A percentile compares a stretch with the other conserved stretches of the same genome.
phyloP scores from a whole-genome alignment of 2,329 filamentous ascomycete species.

The Grosmannia serpens region DNA sequence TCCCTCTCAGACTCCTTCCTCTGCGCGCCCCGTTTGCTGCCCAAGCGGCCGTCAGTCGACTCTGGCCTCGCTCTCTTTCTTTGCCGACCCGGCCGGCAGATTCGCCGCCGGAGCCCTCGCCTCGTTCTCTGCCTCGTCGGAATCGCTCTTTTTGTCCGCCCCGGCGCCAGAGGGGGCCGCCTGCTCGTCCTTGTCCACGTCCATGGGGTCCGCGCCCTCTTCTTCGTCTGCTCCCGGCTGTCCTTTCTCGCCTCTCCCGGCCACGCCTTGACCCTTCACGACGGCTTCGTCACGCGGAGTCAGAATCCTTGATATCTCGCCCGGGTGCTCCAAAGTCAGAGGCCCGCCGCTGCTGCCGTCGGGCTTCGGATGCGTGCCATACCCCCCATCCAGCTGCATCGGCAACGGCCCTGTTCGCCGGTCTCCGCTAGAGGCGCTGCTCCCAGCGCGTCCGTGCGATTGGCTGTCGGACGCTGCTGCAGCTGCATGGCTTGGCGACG shows the following conservation, averaged over 20 bases:
- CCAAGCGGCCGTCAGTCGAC: not conserved
- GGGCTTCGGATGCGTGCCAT: not conserved
- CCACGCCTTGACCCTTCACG: conserved; percentile 27
- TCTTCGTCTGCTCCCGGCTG: not conserved
- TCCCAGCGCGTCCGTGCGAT: not conserved
- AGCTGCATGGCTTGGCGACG: not conserved
- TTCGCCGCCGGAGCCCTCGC: not conserved
- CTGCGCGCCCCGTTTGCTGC: not conserved
- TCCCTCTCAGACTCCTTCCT: not conserved
- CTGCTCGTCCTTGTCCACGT: not conserved
- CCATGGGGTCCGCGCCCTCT: not conserved
- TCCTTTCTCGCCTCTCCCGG: conserved; percentile 16
- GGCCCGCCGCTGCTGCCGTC: conserved; percentile 22
- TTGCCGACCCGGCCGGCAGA: not conserved
- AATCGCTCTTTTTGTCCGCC: not conserved
- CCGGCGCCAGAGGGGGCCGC: not conserved
- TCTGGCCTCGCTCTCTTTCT: not conserved
- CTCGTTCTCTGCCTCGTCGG: not conserved
- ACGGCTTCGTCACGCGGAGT: conserved; percentile 26
- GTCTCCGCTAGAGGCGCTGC: not conserved
- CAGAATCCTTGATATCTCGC: conserved; percentile 24
- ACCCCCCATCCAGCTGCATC: not conserved
- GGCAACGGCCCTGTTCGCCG: not conserved
- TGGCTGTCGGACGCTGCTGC: not conserved
- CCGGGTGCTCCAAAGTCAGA: conserved; percentile 13